These are phyloP conservation scores for Fusarium lyarnte DNA, from an alignment of 2,329 filamentous ascomycete species.

Conservation along the genomic window DNA sequence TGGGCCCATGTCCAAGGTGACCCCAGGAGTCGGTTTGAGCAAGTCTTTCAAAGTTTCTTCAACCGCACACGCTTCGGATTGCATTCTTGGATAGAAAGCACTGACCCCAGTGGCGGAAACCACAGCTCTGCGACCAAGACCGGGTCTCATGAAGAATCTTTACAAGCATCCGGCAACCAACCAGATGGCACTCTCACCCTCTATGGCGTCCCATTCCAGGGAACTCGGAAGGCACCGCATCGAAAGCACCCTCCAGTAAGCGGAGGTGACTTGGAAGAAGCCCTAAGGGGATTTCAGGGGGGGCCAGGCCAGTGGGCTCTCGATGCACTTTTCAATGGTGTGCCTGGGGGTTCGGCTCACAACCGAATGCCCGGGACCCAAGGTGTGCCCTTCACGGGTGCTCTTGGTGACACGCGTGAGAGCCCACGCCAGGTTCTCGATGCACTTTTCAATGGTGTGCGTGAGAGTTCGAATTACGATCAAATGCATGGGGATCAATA, in stretches of 20 bases:
- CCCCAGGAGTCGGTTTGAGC: not conserved
- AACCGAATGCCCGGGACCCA: too few species aligned
- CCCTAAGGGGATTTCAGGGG: not conserved
- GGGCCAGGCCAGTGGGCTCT: not conserved
- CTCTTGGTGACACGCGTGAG: too few species aligned
- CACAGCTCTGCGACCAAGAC: not conserved
- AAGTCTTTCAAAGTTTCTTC: not conserved
- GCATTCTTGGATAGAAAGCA: constrained; percentile 3
- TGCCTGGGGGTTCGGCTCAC: too few species aligned
- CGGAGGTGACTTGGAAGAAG: not conserved
- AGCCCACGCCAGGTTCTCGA: not conserved
- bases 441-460: not conserved
- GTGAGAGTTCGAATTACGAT: not conserved
- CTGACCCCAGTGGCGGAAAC: not conserved
- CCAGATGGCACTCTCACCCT: not conserved
- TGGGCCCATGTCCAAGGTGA: not conserved
- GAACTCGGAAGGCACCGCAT: not conserved
- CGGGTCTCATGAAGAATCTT: not conserved
- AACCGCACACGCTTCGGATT: not conserved
- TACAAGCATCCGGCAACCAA: not conserved
- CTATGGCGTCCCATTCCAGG: not conserved
- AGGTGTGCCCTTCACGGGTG: too few species aligned
- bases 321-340: not conserved
- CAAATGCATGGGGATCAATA: not conserved
- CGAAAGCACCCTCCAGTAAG: not conserved